A percentile compares a stretch with the other conserved stretches of the same genome.
phyloP scores from a whole-genome alignment of 345 rosid genomes.

The Brassica juncea region DNA sequence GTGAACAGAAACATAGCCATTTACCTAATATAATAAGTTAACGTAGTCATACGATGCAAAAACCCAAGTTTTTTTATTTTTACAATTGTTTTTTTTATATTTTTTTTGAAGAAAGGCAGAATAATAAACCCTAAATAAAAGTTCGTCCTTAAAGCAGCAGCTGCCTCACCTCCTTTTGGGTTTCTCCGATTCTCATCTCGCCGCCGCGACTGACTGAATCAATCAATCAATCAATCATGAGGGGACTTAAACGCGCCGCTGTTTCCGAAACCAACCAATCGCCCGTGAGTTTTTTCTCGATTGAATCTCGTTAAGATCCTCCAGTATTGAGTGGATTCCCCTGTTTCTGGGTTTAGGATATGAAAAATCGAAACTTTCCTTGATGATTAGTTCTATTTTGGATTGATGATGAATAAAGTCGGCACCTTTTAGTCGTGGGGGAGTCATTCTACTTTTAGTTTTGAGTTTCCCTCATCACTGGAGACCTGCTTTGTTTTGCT shows the following conservation, averaged over 20 bases:
- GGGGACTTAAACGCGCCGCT: conserved; percentile 69
- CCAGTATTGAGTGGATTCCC: conserved; percentile 11
- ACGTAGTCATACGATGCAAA: too few species aligned
- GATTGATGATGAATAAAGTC: conserved; percentile 23
- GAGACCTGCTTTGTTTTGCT: not conserved
- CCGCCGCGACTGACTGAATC: conserved; percentile 26
- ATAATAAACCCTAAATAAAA: conserved; percentile 51
- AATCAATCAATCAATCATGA: conserved; percentile 54
- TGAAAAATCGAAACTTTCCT: not conserved
- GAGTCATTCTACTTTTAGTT: not conserved
- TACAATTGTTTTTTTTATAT: not conserved
- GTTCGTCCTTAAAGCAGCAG: conserved; percentile 12
- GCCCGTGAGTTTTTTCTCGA: conserved; percentile 52
- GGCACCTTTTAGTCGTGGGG: not conserved
- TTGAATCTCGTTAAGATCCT: conserved; percentile 24
- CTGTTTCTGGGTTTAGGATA: not conserved
- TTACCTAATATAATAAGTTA: too few species aligned
- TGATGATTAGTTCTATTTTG: not conserved
- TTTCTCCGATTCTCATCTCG: conserved; percentile 7
- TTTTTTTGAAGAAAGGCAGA: conserved; percentile 7
- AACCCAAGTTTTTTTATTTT: conserved; percentile 13
- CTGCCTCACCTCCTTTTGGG: conserved; percentile 20
- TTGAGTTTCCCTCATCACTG: not conserved
- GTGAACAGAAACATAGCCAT: too few species aligned
- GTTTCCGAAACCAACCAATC: conserved; percentile 58